Conservation (phyloP, 177 flowering plant genomes). For the Vitis hybrid region DNA sequence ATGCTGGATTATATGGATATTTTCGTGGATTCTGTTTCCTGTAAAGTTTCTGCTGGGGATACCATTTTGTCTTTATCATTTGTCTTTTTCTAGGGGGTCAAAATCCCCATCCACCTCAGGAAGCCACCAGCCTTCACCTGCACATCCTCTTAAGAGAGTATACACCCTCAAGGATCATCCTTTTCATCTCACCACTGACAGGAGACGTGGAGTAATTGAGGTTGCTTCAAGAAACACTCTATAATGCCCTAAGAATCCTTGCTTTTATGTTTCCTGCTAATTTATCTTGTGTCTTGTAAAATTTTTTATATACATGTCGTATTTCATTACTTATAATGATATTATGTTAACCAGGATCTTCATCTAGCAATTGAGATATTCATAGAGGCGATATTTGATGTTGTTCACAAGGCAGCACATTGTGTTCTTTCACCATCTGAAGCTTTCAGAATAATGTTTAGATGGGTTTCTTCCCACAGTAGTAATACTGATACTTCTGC, state of each 20-base stretch:
- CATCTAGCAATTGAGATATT: slow-evolving; percentile 82
- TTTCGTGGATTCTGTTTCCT: slow-evolving; percentile 73
- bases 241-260: neutral
- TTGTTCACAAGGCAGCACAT: slow-evolving; percentile 76
- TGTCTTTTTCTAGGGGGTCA: slow-evolving; percentile 28
- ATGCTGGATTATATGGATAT: slow-evolving; percentile 47
- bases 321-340: slow-evolving; percentile 6
- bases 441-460: slow-evolving; percentile 32
- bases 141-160: slow-evolving; percentile 36
- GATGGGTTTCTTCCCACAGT: slow-evolving; percentile 45
- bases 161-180: slow-evolving; percentile 59
- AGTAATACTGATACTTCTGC: slow-evolving; percentile 17
- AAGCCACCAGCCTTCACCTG: slow-evolving; percentile 22
- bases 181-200: slow-evolving; percentile 75
- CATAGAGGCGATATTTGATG: slow-evolving; percentile 82
- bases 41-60: slow-evolving; percentile 49
- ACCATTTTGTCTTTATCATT: slow-evolving; percentile 43
- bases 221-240: slow-evolving; percentile 28
- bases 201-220: slow-evolving; percentile 97
- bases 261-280: neutral
- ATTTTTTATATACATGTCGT: neutral
- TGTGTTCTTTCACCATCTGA: slow-evolving; percentile 69
- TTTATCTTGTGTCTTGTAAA: neutral
- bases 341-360: slow-evolving; percentile 65
- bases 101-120: slow-evolving; percentile 22